These are phyloP conservation scores for Marchantia paleacea DNA, from an alignment of 225 moss, liverwort and hornwort genomes.

Conservation along the genomic window DNA sequence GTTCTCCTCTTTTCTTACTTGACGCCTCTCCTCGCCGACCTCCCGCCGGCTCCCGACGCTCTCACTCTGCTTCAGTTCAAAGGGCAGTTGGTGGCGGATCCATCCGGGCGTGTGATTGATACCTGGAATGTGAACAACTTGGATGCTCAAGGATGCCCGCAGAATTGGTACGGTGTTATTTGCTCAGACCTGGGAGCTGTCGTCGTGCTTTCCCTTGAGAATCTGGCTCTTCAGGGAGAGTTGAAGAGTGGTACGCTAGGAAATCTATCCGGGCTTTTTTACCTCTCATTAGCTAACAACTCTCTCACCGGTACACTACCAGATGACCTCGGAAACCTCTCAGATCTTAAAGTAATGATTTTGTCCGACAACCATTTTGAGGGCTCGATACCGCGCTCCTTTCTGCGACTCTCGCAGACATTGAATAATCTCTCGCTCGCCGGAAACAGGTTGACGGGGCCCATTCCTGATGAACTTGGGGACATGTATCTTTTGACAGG, in stretches of 20 bases:
- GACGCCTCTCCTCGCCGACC: constrained; percentile 2
- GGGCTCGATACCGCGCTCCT: constrained; percentile 22
- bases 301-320: constrained; percentile 39
- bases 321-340: constrained; percentile 36
- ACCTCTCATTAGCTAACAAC: constrained; percentile 46
- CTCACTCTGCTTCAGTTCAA: constrained; percentile 28
- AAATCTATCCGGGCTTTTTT: constrained; percentile 23
- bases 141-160: constrained; percentile 34
- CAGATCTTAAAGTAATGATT: constrained; percentile 25
- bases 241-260: constrained; percentile 36
- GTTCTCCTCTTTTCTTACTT: constrained; percentile 6
- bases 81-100: constrained; percentile 30
- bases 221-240: constrained; percentile 32
- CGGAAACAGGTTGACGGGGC: constrained; percentile 45
- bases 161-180: constrained; percentile 33
- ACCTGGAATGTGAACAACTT: constrained; percentile 32
- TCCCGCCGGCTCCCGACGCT: constrained; percentile 15
- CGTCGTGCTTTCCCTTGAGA: constrained; percentile 12
- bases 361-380: constrained; percentile 33
- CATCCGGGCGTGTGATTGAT: constrained; percentile 12
- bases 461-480: constrained; percentile 43
- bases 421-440: constrained; percentile 42
- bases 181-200: constrained; percentile 30
- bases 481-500: constrained; percentile 42
- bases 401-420: constrained; percentile 16